phyloP scores from a whole-genome alignment of 352 stramenopile genomes.

The Peronospora belbahrii region DNA sequence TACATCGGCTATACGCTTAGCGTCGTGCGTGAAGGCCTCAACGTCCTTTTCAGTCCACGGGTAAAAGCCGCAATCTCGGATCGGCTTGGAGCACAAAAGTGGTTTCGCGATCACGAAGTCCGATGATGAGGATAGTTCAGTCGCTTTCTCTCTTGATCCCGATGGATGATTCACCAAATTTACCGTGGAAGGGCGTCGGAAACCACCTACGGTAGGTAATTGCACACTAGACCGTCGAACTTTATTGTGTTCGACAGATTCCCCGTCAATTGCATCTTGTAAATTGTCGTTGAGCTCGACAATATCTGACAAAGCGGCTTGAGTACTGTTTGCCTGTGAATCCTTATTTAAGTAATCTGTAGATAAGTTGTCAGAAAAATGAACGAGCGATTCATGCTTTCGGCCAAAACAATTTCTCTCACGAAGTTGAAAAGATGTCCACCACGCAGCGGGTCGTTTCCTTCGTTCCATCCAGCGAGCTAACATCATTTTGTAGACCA shows the following conservation, averaged over 20 bases:
- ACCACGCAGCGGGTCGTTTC: conserved; percentile 13
- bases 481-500: conserved; percentile 43
- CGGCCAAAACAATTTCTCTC: neutral
- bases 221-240: neutral
- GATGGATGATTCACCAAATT: neutral
- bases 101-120: neutral
- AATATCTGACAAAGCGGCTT: neutral
- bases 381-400: neutral
- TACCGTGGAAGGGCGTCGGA: conserved; percentile 5
- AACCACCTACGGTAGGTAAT: neutral
- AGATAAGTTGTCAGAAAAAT: neutral
- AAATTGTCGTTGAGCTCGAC: neutral
- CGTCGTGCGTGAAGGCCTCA: conserved; percentile 33
- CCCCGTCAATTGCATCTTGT: conserved; percentile 11
- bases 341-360: neutral
- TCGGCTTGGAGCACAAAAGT: neutral
- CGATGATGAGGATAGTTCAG: neutral
- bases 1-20: conserved; percentile 36
- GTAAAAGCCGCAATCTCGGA: conserved; percentile 30
- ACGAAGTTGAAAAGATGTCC: conserved; percentile 10
- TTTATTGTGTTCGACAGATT: conserved; percentile 13
- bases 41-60: conserved; percentile 46
- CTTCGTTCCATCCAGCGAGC: conserved; percentile 35
- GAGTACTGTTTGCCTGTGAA: neutral
- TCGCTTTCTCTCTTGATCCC: neutral